Percentiles rank a stretch among this genome's conserved stretches.
phyloP scores from a whole-genome alignment of 345 rosid species.

The Aurinia saxatilis region DNA sequence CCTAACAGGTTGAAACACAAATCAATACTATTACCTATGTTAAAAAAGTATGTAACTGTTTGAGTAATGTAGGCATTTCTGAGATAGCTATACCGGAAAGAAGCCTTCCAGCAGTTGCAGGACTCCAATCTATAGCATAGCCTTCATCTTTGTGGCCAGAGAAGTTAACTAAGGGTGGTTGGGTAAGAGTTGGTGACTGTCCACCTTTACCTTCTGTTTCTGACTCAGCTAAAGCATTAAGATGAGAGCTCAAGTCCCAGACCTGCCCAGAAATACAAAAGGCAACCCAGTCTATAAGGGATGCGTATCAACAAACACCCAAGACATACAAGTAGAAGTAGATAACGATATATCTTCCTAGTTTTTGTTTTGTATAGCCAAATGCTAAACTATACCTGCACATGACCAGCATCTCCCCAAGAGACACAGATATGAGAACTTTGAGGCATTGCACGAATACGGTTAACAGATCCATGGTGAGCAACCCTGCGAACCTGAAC shows the following conservation, averaged over 20 bases:
- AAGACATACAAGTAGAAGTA: background rate
- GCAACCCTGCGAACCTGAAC: conserved; percentile 66
- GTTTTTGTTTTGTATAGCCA: background rate
- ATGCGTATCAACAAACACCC: background rate
- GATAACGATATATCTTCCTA: background rate
- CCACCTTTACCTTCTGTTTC: conserved; percentile 54
- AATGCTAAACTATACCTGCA: conserved; percentile 46
- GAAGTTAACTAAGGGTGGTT: conserved; percentile 69
- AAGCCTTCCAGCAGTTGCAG: conserved; percentile 73
- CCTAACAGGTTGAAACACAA: conserved; percentile 28
- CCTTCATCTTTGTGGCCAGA: conserved; percentile 94
- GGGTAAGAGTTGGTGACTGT: conserved; percentile 55
- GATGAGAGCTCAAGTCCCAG: conserved; percentile 84
- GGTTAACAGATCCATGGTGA: conserved; percentile 85
- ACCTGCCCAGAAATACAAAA: conserved; percentile 39
- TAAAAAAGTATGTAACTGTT: background rate
- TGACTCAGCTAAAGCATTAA: conserved; percentile 65
- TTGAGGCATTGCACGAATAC: conserved; percentile 86
- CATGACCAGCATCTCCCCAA: conserved; percentile 88
- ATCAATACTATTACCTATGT: background rate
- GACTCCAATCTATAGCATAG: conserved; percentile 91
- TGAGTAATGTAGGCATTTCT: background rate
- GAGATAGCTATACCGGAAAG: conserved; percentile 51
- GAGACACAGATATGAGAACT: conserved; percentile 87
- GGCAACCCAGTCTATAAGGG: background rate